Conservation (phyloP, 106 monocot genomes). For the Dendrobium nobile region DNA sequence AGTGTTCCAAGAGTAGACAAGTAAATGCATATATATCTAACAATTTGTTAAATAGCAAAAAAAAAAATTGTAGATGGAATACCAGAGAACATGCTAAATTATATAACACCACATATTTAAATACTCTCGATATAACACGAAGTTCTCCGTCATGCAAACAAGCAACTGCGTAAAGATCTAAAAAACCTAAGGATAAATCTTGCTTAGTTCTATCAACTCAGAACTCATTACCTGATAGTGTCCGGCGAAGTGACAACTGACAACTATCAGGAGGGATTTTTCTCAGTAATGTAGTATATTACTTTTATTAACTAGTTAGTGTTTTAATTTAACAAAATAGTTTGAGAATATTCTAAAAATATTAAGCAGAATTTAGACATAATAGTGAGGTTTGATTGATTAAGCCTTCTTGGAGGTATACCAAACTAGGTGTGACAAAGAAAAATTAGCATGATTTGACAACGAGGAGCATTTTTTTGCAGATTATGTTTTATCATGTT, state of each 20-base stretch:
- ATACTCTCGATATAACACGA: background rate
- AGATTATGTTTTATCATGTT: background rate
- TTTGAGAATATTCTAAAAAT: background rate
- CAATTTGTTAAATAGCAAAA: background rate
- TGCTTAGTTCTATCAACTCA: background rate
- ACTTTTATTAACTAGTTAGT: background rate
- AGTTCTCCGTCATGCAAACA: background rate
- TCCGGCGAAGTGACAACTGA: background rate
- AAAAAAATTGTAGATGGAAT: background rate
- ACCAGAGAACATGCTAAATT: background rate
- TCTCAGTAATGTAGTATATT: background rate
- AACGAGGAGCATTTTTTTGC: background rate
- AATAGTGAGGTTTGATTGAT: background rate
- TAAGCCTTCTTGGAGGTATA: background rate
- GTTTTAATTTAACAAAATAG: background rate
- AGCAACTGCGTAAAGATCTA: background rate
- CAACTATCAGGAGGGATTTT: background rate
- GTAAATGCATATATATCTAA: background rate
- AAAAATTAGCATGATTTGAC: background rate
- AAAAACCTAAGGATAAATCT: background rate
- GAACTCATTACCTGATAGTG: background rate
- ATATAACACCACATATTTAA: background rate
- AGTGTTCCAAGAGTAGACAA: background rate
- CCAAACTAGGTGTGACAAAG: background rate
- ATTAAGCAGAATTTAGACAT: background rate